Conservation (phyloP, 768 basidiomycete species). For the Lentinus tigrinus region DNA sequence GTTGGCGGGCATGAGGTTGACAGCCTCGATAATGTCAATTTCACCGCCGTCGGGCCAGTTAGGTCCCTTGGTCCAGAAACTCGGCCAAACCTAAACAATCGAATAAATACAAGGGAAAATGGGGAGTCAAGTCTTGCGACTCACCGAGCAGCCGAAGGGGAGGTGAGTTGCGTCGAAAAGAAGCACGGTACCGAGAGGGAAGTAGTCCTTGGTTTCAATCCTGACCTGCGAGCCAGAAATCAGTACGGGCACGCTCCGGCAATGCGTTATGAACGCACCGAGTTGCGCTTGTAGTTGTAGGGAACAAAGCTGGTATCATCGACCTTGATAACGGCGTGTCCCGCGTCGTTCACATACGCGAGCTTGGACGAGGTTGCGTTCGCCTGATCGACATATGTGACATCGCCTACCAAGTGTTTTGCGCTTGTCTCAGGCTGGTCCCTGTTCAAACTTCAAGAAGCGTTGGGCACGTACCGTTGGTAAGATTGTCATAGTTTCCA, state of each 20-base stretch:
- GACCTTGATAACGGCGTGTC: constrained; percentile 70
- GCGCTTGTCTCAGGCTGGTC: neutral
- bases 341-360: constrained; percentile 55
- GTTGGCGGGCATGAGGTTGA: constrained; percentile 50
- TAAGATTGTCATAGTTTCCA: constrained; percentile 36
- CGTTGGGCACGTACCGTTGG: constrained; percentile 26
- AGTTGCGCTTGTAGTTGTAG: constrained; percentile 53
- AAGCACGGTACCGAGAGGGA: constrained; percentile 42
- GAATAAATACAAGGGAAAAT: neutral
- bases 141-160: constrained; percentile 57
- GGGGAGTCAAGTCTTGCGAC: too few species aligned
- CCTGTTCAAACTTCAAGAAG: neutral
- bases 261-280: constrained; percentile 38
- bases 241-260: neutral
- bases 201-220: constrained; percentile 40
- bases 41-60: constrained; percentile 34
- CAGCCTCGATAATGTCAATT: constrained; percentile 45
- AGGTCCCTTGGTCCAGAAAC: constrained; percentile 37
- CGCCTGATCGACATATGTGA: constrained; percentile 50
- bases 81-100: constrained; percentile 22
- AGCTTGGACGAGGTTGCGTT: constrained; percentile 48
- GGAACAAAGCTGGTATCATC: constrained; percentile 64
- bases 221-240: constrained; percentile 34
- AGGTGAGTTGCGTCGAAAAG: constrained; percentile 45
- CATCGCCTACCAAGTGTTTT: constrained; percentile 47